Evolutionary conservation across 306 rosid genomes (phyloP).

Genomic region (Prinsepia uniflora): DNA sequence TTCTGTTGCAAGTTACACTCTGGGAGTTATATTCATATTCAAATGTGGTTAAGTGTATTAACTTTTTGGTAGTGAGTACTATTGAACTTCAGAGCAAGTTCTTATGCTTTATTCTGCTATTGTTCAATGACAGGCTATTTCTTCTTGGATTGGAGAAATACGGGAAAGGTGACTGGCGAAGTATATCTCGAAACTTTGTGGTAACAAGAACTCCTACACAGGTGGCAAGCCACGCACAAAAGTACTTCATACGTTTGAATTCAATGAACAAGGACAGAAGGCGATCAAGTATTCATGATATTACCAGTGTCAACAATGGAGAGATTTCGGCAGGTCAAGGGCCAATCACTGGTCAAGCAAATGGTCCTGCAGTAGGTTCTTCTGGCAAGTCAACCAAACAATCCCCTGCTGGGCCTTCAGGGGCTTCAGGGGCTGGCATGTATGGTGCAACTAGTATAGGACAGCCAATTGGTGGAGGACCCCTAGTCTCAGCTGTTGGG

Average conservation of each 20-base stretch:
- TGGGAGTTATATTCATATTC: too few relatives aligned
- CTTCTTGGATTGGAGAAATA: constrained; percentile 92
- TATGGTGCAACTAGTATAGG: constrained; percentile 76
- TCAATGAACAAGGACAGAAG: constrained; percentile 96
- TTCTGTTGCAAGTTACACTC: too few relatives aligned
- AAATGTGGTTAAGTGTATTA: too few relatives aligned
- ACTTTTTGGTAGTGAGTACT: too few relatives aligned
- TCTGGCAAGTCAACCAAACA: constrained; percentile 52
- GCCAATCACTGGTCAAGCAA: constrained; percentile 84
- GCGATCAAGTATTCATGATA: constrained; percentile 95
- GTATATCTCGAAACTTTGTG: constrained; percentile 91
- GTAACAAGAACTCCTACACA: constrained; percentile 96
- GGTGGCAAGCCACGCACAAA: constrained; percentile 97
- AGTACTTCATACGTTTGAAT: constrained; percentile 90
- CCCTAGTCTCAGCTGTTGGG: constrained; percentile 83
- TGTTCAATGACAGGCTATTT: constrained; percentile 56
- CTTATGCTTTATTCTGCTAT: not conserved
- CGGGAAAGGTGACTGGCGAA: constrained; percentile 99
- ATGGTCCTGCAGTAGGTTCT: constrained; percentile 48
- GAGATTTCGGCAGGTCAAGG: constrained; percentile 66
- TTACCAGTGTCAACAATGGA: constrained; percentile 76
- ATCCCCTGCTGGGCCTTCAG: constrained; percentile 49
- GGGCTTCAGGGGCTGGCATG: constrained; percentile 56
- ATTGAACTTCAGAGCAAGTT: too few relatives aligned
- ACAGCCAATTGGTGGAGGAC: constrained; percentile 90